These are phyloP conservation scores for Agapanthus africanus DNA, from an alignment of 106 monocot genomes.

Conservation along the genomic window DNA sequence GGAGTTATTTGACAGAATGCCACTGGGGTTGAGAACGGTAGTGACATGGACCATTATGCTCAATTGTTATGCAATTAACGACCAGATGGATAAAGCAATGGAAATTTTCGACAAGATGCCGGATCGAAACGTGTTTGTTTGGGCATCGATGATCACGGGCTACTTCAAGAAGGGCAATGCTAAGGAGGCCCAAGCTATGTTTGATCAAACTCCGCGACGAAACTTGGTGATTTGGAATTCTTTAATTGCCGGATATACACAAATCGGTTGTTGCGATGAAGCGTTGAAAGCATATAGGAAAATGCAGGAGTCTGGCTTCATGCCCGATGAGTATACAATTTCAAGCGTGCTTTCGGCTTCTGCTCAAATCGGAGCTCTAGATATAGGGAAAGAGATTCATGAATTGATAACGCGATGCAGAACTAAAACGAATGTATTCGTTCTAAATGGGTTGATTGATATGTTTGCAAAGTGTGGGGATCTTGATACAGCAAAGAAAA, in stretches of 20 bases:
- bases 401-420: constrained; percentile 19
- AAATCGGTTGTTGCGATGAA: constrained; percentile 56
- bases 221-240: constrained; percentile 73
- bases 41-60: constrained; percentile 59
- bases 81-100: constrained; percentile 41
- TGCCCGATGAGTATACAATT: constrained; percentile 53
- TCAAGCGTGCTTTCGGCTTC: constrained; percentile 48
- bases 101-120: constrained; percentile 55
- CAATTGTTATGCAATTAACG: constrained; percentile 31
- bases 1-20: constrained; percentile 32
- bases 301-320: constrained; percentile 37
- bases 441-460: constrained; percentile 52
- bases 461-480: constrained; percentile 82
- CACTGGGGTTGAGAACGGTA: constrained; percentile 40
- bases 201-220: constrained; percentile 34
- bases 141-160: constrained; percentile 62
- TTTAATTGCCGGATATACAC: constrained; percentile 47
- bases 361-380: constrained; percentile 41
- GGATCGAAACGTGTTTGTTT: constrained; percentile 35
- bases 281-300: constrained; percentile 37
- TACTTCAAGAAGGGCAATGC: constrained; percentile 53
- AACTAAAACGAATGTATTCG: constrained; percentile 36
- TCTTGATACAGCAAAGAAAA: constrained; percentile 30
- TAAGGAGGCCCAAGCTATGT: constrained; percentile 31
- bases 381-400: constrained; percentile 33